Conservation (phyloP, 2,329 filamentous ascomycete species). For the Ploettnerulaceae sp. region DNA sequence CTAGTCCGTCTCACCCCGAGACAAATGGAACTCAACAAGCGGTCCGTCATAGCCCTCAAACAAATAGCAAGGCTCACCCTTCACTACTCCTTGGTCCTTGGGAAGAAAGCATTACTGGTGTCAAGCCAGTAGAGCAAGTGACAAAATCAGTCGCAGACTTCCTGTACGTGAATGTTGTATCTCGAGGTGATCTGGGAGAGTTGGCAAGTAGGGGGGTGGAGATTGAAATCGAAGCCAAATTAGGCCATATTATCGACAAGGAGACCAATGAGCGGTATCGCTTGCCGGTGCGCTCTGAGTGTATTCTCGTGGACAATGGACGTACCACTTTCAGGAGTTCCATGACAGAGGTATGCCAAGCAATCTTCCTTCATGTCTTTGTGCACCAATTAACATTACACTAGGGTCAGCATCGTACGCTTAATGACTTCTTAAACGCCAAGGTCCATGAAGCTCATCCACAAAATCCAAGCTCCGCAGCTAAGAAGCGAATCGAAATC, state of each 20-base stretch:
- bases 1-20: slow-evolving; percentile 20
- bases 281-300: slow-evolving; percentile 65
- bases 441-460: slow-evolving; percentile 55
- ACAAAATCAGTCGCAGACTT: slow-evolving; percentile 77
- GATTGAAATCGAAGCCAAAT: slow-evolving; percentile 91
- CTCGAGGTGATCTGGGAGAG: slow-evolving; percentile 60
- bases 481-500: slow-evolving; percentile 53
- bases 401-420: slow-evolving; percentile 71
- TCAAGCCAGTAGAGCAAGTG: slow-evolving; percentile 68
- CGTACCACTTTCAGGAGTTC: slow-evolving; percentile 73
- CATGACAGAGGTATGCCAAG: slow-evolving; percentile 75
- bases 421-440: slow-evolving; percentile 82
- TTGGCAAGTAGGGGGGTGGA: slow-evolving; percentile 61
- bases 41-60: slow-evolving; percentile 8
- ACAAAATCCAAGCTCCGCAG: slow-evolving; percentile 38
- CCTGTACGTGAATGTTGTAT: slow-evolving; percentile 66
- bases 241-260: slow-evolving; percentile 75
- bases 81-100: slow-evolving; percentile 46
- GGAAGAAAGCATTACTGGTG: slow-evolving; percentile 65
- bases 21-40: slow-evolving; percentile 26
- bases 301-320: slow-evolving; percentile 56
- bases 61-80: slow-evolving; percentile 16
- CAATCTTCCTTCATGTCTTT: neutral
- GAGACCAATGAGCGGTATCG: slow-evolving; percentile 64
- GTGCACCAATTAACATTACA: slow-evolving; percentile 15